phyloP scores from a whole-genome alignment of 139 green algal species.

The Closterium sp. region DNA sequence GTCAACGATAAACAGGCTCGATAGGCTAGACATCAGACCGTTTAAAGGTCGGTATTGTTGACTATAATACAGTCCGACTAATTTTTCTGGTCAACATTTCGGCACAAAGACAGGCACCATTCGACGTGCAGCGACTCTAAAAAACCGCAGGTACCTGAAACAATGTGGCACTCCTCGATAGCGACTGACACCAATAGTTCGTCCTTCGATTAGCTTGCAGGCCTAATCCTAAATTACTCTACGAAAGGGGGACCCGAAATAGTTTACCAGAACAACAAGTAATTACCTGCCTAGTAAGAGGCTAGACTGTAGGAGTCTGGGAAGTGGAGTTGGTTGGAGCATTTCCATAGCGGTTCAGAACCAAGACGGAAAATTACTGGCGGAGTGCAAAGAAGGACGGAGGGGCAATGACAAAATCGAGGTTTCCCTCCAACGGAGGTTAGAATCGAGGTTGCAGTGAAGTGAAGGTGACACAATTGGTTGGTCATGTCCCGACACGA shows the following conservation, averaged over 20 bases:
- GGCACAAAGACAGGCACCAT: not conserved
- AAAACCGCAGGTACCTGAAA: too few relatives aligned
- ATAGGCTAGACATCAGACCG: not conserved
- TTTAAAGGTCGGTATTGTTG: not conserved
- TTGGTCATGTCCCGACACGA: not conserved
- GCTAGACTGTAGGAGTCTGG: too few relatives aligned
- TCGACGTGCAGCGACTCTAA: not conserved
- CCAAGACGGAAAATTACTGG: not conserved
- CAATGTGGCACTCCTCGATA: not conserved
- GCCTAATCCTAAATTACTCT: not conserved
- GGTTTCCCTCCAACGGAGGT: not conserved
- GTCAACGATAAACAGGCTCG: not conserved
- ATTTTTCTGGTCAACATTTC: not conserved
- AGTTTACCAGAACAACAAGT: not conserved
- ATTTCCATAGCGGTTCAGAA: not conserved
- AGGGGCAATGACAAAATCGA: not conserved
- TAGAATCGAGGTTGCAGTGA: not conserved
- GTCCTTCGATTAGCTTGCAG: not conserved
- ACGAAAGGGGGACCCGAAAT: not conserved
- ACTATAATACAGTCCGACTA: not conserved
- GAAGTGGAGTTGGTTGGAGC: too few relatives aligned
- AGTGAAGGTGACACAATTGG: not conserved
- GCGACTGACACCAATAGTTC: not conserved
- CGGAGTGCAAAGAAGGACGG: not conserved
- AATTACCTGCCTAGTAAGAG: not conserved